Evolutionary conservation across 148 eudicot genomes (phyloP), one percentile per base, ranked within the genome.

Genomic region (Euryodendron excelsum): DNA sequence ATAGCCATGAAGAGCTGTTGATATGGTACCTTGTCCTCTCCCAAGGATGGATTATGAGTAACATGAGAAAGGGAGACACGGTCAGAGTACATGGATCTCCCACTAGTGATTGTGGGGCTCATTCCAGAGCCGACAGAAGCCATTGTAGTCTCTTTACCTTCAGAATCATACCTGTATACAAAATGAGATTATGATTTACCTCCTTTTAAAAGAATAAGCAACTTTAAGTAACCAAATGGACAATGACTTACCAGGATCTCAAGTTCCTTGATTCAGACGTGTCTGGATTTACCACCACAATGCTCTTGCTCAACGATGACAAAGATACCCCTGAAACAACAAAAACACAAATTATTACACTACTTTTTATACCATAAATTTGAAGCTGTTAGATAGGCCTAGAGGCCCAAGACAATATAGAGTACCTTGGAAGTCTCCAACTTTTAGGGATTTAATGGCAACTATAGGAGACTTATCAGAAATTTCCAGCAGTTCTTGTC

Each of bases 401-500:
- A 14, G 56, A 53, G 59, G 8, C 17, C 1, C 18, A 21, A 15
- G 56, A 56, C 34, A 59, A 11, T 67, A 15, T 67, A 4, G 10
- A 41, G 50, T 87, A 93, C 99, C 99, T 77, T 89, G 91, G 60
- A 90, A 93, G 45, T 93, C 99, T 63, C 97, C 93, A 79, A 96
- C 99, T 86, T 81, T 89, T 2, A 92, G 86, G 73, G 94, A 87
- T 82, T 96, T 96, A 4, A 96, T 92, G 73, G 99, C 99, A 78
- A 96, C 91, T 60, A 96, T 83, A 18, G 99, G 99, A 74, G 94
- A 92, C 77, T 87, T 80, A 80, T 93, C 98, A 84, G 90, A 90
- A 85, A 92, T 88, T 80, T 96, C 98, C 34, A 93, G 85, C 83
- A 96, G 82, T 64, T 93, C 95, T 84, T 96, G 99, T 3, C 98